Conservation (phyloP, 129 eudicot genomes). For the Silybum marianum region DNA sequence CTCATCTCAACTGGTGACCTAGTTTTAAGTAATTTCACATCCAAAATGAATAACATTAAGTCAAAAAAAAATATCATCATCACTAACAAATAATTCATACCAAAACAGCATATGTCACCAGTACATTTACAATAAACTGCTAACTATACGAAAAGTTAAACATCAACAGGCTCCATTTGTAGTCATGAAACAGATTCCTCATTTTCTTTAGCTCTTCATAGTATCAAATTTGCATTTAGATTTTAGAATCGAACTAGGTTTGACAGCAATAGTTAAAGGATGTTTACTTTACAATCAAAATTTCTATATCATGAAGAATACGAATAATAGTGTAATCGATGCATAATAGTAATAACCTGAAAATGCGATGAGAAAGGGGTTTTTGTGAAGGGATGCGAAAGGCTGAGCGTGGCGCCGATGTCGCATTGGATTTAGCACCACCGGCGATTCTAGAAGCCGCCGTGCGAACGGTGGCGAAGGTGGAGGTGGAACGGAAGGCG, state of each 20-base stretch:
- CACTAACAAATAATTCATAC: background rate
- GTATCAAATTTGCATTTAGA: background rate
- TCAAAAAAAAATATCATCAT: background rate
- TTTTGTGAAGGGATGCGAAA: constrained; percentile 62
- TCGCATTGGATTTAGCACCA: constrained; percentile 48
- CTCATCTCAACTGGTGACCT: constrained; percentile 91
- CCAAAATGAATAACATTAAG: background rate
- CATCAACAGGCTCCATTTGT: background rate
- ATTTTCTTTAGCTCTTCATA: background rate
- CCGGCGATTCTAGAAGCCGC: constrained; percentile 48
- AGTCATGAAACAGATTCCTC: background rate
- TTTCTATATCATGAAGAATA: background rate
- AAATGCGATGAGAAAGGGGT: constrained; percentile 67
- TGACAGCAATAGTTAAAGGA: background rate
- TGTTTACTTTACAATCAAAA: background rate
- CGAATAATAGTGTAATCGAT: background rate
- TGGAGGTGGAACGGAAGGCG: constrained; percentile 55
- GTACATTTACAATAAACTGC: background rate
- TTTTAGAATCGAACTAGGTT: background rate
- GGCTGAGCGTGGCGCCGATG: constrained; percentile 52
- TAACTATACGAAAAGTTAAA: background rate
- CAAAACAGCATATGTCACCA: background rate
- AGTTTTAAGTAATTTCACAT: constrained; percentile 6
- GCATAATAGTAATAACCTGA: constrained; percentile 49
- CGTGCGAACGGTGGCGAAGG: constrained; percentile 42